phyloP scores from a whole-genome alignment of 495 filamentous ascomycete species.

The Apodospora peruviana region DNA sequence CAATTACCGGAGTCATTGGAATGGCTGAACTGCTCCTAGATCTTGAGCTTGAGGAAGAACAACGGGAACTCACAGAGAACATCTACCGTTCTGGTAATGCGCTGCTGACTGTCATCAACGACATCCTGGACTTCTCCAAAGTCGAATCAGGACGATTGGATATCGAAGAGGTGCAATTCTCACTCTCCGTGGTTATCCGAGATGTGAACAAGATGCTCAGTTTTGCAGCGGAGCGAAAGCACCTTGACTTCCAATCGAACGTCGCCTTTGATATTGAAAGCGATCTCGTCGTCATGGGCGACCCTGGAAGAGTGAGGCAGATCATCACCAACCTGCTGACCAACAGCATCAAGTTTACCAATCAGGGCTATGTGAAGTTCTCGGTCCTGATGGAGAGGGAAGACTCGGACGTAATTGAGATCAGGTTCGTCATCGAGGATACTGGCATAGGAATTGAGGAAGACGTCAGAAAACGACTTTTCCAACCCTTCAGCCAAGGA shows the following conservation, averaged over 20 bases:
- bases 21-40: conserved; percentile 67
- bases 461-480: conserved; percentile 63
- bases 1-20: conserved; percentile 62
- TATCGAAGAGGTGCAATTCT: conserved; percentile 75
- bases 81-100: conserved; percentile 76
- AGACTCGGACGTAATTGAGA: conserved; percentile 40
- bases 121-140: conserved; percentile 85
- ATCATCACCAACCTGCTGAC: conserved; percentile 82
- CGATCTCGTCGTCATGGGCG: conserved; percentile 57
- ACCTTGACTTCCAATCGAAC: conserved; percentile 48
- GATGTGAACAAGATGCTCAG: conserved; percentile 63
- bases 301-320: conserved; percentile 74
- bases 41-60: conserved; percentile 59
- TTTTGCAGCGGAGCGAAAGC: conserved; percentile 54
- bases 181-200: conserved; percentile 62
- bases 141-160: conserved; percentile 72
- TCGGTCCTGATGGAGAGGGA: conserved; percentile 43
- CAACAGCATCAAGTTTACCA: conserved; percentile 87
- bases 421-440: conserved; percentile 65
- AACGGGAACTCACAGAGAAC: conserved; percentile 69
- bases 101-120: conserved; percentile 83
- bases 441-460: conserved; percentile 83
- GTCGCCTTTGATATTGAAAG: conserved; percentile 35
- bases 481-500: conserved; percentile 82
- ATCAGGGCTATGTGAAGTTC: conserved; percentile 60